Conservation (phyloP, 31 red algal genomes). For the Asparagopsis taxiformis region DNA sequence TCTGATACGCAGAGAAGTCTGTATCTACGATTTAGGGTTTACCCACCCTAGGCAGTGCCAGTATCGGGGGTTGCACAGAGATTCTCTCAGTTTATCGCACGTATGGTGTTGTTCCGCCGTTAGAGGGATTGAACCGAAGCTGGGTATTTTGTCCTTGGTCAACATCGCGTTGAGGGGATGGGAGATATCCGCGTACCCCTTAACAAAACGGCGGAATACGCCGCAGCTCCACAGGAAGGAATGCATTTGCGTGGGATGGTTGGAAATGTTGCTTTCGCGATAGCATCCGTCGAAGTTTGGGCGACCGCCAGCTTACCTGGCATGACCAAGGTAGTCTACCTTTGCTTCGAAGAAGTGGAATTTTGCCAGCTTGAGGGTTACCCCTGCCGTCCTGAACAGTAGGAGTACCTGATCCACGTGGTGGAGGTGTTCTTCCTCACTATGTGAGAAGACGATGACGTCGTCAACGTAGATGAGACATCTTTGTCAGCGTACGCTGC, state of each 20-base stretch:
- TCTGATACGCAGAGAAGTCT: constrained; percentile 1
- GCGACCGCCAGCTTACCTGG: constrained; percentile 5
- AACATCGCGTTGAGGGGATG: background rate
- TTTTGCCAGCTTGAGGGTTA: constrained; percentile 28
- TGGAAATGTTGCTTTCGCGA: background rate
- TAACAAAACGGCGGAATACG: constrained; percentile 4
- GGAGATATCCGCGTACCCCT: background rate
- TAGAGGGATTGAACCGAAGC: background rate
- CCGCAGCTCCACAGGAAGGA: background rate
- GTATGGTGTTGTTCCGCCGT: background rate
- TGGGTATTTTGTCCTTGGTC: background rate
- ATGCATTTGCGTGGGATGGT: background rate
- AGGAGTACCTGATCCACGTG: constrained; percentile 14
- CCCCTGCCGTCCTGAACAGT: background rate
- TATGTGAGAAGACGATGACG: constrained; percentile 22
- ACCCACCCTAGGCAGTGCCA: background rate
- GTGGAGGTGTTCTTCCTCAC: constrained; percentile 8
- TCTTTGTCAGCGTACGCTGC: background rate
- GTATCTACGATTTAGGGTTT: background rate
- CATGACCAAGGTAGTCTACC: constrained; percentile 11
- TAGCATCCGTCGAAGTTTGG: background rate
- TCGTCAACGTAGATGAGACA: constrained; percentile 23
- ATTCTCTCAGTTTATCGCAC: background rate
- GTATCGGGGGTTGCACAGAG: background rate
- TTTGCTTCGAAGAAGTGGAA: background rate